These are phyloP conservation scores for Colletotrichum eremochloae DNA, from an alignment of 2,329 filamentous ascomycete species.

Conservation along the genomic window DNA sequence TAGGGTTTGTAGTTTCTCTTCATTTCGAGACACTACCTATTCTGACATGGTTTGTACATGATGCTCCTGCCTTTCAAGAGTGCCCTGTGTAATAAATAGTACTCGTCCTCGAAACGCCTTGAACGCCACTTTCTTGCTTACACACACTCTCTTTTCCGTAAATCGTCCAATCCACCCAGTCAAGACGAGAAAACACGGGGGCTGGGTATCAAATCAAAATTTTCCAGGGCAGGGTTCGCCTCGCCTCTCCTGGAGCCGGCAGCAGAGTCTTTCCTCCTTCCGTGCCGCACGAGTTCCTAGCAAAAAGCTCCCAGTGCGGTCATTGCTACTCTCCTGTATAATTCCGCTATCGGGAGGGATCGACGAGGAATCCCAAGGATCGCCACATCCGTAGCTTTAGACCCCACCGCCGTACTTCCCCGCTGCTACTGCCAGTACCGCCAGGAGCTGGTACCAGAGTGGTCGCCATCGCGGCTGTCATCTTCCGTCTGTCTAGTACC, in stretches of 20 bases:
- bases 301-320: not conserved
- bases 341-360: not conserved
- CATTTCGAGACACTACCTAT: conserved; percentile 19
- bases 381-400: not conserved
- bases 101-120: conserved; percentile 30
- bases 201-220: conserved; percentile 8
- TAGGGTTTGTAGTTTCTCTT: not conserved
- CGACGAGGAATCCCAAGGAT: not conserved
- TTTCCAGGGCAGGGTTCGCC: not conserved
- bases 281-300: not conserved
- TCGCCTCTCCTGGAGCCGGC: not conserved
- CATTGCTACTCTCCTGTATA: not conserved
- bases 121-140: conserved; percentile 23
- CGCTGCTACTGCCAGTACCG: not conserved
- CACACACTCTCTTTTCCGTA: conserved; percentile 11
- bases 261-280: not conserved
- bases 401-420: not conserved
- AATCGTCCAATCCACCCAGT: conserved; percentile 7
- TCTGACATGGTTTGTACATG: conserved; percentile 23
- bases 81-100: not conserved
- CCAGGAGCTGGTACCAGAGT: not conserved
- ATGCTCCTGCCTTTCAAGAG: conserved; percentile 19
- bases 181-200: not conserved
- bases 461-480: not conserved
- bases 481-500: conserved; percentile 63